These are phyloP conservation scores for Cocos nucifera DNA, from an alignment of 176 grass and related monocot species.

Conservation along the genomic window DNA sequence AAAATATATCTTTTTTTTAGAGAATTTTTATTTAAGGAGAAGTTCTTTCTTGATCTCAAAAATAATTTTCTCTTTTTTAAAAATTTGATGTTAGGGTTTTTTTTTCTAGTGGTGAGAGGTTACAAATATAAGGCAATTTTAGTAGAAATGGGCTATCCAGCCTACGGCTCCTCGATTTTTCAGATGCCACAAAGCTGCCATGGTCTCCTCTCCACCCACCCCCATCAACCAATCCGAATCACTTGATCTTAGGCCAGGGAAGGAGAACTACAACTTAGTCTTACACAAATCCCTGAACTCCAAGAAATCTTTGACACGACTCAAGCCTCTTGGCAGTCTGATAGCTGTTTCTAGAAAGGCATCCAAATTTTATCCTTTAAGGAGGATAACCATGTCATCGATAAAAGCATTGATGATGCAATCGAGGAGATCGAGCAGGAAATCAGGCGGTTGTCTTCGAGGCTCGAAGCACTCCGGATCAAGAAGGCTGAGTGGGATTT, in stretches of 20 bases:
- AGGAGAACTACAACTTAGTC: slow-evolving; percentile 16
- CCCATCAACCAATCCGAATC: slow-evolving; percentile 12
- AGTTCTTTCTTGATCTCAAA: too few species aligned
- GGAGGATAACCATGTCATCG: background rate
- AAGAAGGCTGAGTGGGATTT: slow-evolving; percentile 16
- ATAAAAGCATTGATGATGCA: slow-evolving; percentile 13
- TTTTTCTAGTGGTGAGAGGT: too few species aligned
- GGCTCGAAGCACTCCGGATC: slow-evolving; percentile 22
- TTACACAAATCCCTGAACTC: background rate
- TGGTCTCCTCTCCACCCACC: slow-evolving; percentile 21
- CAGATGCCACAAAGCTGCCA: background rate
- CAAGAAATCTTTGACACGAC: background rate
- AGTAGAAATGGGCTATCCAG: too few species aligned
- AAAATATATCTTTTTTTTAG: too few species aligned
- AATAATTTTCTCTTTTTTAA: background rate
- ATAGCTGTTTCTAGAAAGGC: background rate
- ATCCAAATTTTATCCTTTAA: background rate
- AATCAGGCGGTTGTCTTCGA: slow-evolving; percentile 12
- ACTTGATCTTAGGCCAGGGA: slow-evolving; percentile 3
- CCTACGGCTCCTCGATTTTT: slow-evolving; percentile 1
- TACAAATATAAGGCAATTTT: too few species aligned
- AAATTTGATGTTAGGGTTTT: background rate
- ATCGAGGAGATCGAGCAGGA: slow-evolving; percentile 32
- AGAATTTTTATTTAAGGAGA: too few species aligned
- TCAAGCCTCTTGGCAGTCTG: background rate